phyloP scores from a whole-genome alignment of 2,329 filamentous ascomycete species.

The Pseudophaeomoniella oleicola region DNA sequence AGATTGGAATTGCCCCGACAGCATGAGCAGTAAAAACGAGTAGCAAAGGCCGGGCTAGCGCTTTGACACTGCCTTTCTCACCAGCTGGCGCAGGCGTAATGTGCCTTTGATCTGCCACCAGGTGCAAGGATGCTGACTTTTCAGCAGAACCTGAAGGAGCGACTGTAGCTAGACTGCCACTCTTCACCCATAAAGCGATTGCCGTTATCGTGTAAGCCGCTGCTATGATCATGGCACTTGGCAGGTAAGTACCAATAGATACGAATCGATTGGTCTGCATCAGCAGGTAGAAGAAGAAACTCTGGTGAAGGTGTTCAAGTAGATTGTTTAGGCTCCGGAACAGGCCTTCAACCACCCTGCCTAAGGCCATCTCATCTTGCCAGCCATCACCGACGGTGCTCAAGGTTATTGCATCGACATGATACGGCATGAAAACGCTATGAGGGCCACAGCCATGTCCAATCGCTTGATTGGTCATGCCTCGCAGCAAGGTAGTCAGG shows the following conservation, averaged over 20 bases:
- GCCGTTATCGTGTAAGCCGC: conserved; percentile 93
- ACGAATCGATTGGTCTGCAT: conserved; percentile 89
- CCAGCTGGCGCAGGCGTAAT: conserved; percentile 2
- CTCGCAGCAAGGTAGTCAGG: conserved; percentile 74
- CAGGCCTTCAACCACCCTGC: conserved; percentile 74
- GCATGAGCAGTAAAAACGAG: conserved; percentile 62
- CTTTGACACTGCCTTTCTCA: conserved; percentile 2
- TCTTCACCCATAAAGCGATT: conserved; percentile 85
- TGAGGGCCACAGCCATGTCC: conserved; percentile 84
- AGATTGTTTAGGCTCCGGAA: conserved; percentile 93
- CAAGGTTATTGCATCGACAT: conserved; percentile 88
- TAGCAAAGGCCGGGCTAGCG: conserved; percentile 42
- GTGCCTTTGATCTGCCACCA: not conserved
- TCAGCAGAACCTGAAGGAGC: conserved; percentile 5
- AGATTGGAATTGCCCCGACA: conserved; percentile 65
- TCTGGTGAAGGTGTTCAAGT: conserved; percentile 91
- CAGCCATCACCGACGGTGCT: conserved; percentile 82
- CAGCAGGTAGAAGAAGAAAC: conserved; percentile 97
- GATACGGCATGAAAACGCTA: conserved; percentile 93
- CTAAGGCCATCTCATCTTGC: conserved; percentile 96
- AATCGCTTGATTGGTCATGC: conserved; percentile 83
- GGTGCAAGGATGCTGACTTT: too few relatives aligned
- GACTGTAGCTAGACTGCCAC: conserved; percentile 44
- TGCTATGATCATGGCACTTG: conserved; percentile 92
- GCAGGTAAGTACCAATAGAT: conserved; percentile 93